phyloP scores from a whole-genome alignment of 331 rosid genomes.

The Spiraea crenata region DNA sequence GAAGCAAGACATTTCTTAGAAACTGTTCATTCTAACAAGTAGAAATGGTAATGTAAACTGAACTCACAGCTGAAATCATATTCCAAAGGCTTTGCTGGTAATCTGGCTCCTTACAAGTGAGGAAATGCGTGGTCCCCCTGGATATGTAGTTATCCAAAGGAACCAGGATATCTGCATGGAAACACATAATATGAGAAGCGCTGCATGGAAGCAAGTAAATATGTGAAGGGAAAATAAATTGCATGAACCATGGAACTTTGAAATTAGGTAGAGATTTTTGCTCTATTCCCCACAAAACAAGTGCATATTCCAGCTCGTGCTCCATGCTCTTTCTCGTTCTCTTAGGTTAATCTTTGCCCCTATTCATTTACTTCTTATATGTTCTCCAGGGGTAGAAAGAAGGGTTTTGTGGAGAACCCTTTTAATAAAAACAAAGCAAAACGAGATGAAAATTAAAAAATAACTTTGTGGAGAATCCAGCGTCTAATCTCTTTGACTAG shows the following conservation, averaged over 20 bases:
- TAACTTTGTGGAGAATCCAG: no score
- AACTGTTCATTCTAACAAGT: background rate
- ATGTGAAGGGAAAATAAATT: background rate
- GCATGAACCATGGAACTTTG: background rate
- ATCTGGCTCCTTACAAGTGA: conserved; percentile 74
- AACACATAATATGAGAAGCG: conserved; percentile 12
- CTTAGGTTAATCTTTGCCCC: no score
- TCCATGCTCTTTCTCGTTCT: no score
- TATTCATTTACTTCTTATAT: no score
- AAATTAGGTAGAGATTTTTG: no score
- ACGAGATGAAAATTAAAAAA: no score
- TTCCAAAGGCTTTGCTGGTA: conserved; percentile 94
- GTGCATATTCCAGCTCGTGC: no score
- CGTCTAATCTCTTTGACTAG: no score
- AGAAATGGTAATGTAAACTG: background rate
- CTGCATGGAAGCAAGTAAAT: background rate
- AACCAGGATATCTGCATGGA: conserved; percentile 73
- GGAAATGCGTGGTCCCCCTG: conserved; percentile 85
- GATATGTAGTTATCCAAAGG: conserved; percentile 95
- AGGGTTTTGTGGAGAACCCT: no score
- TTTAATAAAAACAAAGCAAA: no score
- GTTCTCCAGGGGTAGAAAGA: no score
- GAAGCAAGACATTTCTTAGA: no score
- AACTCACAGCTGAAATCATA: conserved; percentile 84
- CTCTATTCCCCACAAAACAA: background rate